Conservation (phyloP, 768 basidiomycete genomes). For the Omphalotus guepiniiformis region DNA sequence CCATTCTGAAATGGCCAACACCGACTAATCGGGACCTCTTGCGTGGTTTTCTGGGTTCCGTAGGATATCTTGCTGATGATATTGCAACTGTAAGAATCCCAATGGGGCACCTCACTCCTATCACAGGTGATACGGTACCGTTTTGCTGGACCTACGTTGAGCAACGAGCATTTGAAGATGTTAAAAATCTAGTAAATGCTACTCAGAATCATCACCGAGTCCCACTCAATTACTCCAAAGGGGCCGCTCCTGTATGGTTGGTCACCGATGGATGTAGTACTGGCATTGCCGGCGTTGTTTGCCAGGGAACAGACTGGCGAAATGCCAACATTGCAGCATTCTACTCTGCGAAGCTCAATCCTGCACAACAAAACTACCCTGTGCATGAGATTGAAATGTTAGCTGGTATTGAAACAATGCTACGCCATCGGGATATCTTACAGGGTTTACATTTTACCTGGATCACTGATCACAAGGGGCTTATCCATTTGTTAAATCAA, state of each 20-base stretch:
- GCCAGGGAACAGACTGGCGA: conserved; percentile 13
- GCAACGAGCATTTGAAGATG: conserved; percentile 3
- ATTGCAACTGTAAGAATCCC: conserved; percentile 19
- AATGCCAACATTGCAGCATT: conserved; percentile 13
- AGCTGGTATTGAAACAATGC: conserved; percentile 17
- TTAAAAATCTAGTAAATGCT: background rate
- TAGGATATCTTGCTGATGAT: conserved; percentile 24
- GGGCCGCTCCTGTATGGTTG: conserved; percentile 8
- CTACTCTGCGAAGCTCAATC: conserved; percentile 17
- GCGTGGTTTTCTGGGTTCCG: conserved; percentile 26
- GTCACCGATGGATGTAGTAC: conserved; percentile 13
- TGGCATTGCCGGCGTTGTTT: conserved; percentile 12
- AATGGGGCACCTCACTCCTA: conserved; percentile 18
- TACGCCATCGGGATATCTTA: conserved; percentile 11
- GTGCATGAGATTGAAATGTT: conserved; percentile 32
- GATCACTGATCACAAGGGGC: conserved; percentile 15
- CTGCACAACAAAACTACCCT: conserved; percentile 21
- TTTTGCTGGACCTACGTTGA: conserved; percentile 2
- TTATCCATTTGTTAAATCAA: conserved; percentile 14
- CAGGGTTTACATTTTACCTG: conserved; percentile 15
- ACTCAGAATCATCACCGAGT: conserved; percentile 5
- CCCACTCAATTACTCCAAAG: conserved; percentile 8
- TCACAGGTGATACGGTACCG: conserved; percentile 1
- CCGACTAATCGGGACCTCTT: conserved; percentile 22
- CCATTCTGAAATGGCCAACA: conserved; percentile 20